These are phyloP conservation scores for Phenoliferia sp. DNA, from an alignment of 1,284 basidiomycete species.

Conservation along the genomic window DNA sequence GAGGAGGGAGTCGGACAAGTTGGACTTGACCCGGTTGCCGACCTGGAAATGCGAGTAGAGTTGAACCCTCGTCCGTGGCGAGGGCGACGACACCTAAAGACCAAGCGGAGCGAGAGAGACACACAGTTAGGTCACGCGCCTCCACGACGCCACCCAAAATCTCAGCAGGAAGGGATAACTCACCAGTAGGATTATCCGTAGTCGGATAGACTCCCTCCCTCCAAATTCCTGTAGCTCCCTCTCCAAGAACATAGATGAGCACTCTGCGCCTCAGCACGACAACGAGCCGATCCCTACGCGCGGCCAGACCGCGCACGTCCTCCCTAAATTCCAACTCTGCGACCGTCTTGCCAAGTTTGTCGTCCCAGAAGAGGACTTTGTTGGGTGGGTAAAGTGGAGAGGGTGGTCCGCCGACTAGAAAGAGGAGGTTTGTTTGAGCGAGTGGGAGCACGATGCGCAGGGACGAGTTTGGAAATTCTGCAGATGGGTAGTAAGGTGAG, in stretches of 20 bases:
- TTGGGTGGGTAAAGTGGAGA: constrained; percentile 91
- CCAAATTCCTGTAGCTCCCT: constrained; percentile 41
- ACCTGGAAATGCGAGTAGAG: constrained; percentile 79
- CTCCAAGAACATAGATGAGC: constrained; percentile 56
- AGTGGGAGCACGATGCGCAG: constrained; percentile 69
- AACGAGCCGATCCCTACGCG: constrained; percentile 72
- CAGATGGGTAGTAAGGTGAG: not conserved
- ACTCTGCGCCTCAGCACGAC: constrained; percentile 75
- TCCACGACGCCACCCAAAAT: not conserved
- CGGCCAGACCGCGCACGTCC: constrained; percentile 71
- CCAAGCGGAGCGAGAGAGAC: not conserved
- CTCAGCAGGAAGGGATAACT: constrained; percentile 40
- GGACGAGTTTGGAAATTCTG: constrained; percentile 20
- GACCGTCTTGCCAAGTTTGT: constrained; percentile 64
- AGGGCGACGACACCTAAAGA: constrained; percentile 71
- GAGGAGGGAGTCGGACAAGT: constrained; percentile 72
- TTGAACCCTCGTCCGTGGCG: constrained; percentile 68
- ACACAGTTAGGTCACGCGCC: not conserved
- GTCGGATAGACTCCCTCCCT: constrained; percentile 82
- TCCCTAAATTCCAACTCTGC: constrained; percentile 90
- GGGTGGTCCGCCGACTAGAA: constrained; percentile 81
- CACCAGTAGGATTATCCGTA: constrained; percentile 78
- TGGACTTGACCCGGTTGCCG: constrained; percentile 87
- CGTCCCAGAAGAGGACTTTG: constrained; percentile 89
- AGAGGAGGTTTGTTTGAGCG: constrained; percentile 77